Evolutionary conservation across 2,329 filamentous ascomycete species (phyloP), one percentile per base, ranked within the genome.

Genomic region (Pezicula neosporulosa): DNA sequence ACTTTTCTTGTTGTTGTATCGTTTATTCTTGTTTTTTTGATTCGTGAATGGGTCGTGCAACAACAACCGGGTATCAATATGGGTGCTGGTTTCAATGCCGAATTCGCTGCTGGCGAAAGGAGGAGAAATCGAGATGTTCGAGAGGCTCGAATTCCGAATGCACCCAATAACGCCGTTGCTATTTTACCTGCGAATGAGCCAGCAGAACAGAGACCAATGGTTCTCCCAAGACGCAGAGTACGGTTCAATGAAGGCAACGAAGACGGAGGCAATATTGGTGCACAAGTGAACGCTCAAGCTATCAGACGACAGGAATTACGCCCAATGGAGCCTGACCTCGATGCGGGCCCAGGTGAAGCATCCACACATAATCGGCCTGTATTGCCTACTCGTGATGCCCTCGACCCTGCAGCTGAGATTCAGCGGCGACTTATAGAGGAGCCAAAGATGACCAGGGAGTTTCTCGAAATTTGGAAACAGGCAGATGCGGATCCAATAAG

Each of bases 21-120:
- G 52, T 99, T 97, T 69, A 97, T 99, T 53, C 74, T 99, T n/a
- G 85, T 99, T 39, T 99, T 99, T 60, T 73, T 99, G 4, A 97
- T 99, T 44, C 78, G 95, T 44, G 94, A 99, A 72, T 99, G 96
- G 80, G 94, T 99, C 47, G 91, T 99, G 9, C 94, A 99, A 67
- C 94, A 99, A 67, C 94, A 99, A 66, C 94, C 93, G 5, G 86
- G 92, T 57, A 87, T 94, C 60, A 95, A 96, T 62, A 86, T 94
- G 75, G 86, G 84, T 0, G 86, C 62, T 70, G 57, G 72, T 66
- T 63, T 76, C 68, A 54, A 74, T 70, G 62, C 80, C 8, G 81
- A 80, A 3, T 80, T 85, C 63, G 82, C 78, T 10, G 79, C 74
- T 7, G 70, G 71, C n/a, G 75, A 74, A 6, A 57, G 53, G 41